A percentile compares a stretch with the other conserved stretches of the same genome.
Evolutionary conservation across 345 rosid genomes (phyloP).

Genomic region (Pistacia vera): DNA sequence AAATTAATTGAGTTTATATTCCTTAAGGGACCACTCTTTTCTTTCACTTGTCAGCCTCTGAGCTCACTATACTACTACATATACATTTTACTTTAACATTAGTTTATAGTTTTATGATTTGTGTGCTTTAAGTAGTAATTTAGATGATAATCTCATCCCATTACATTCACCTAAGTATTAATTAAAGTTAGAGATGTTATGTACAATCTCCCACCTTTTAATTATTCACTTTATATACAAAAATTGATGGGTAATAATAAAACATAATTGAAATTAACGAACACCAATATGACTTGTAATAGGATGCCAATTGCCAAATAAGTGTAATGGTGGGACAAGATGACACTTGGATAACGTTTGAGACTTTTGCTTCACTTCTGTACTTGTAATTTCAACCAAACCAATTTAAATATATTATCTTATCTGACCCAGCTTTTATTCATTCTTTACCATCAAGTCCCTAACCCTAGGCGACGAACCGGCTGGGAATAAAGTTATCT

Average conservation of each 20-base stretch:
- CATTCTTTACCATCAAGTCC: slow-evolving; percentile 42
- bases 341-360: slow-evolving; percentile 61
- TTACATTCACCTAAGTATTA: neutral
- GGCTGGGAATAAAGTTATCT: slow-evolving; percentile 33
- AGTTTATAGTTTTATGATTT: too few species aligned
- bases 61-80: too few species aligned
- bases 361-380: slow-evolving; percentile 92
- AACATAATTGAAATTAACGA: neutral
- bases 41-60: neutral
- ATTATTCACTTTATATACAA: too few species aligned
- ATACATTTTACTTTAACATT: too few species aligned
- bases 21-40: neutral
- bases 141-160: too few species aligned
- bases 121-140: too few species aligned
- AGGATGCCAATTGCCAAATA: slow-evolving; percentile 29
- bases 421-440: neutral
- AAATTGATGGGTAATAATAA: neutral
- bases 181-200: neutral
- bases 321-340: slow-evolving; percentile 47
- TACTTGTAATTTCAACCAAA: slow-evolving; percentile 41
- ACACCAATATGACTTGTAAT: neutral
- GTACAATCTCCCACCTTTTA: too few species aligned
- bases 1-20: neutral
- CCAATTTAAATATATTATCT: slow-evolving; percentile 13
- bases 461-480: slow-evolving; percentile 52